phyloP scores from a whole-genome alignment of 805 yeast genomes.

The Metschnikowia picachoensis region DNA sequence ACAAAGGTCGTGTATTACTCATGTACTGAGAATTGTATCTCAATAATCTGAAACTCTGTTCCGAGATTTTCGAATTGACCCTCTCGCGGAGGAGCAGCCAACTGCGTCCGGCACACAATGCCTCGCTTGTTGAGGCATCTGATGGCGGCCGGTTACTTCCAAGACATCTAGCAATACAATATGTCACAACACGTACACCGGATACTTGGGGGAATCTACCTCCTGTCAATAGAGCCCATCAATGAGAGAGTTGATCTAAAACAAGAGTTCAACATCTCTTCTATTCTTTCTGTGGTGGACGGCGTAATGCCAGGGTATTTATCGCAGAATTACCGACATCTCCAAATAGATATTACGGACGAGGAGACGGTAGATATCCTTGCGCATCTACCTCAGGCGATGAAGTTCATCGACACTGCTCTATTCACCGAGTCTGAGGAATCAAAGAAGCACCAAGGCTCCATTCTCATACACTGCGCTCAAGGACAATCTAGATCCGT shows the following conservation, averaged over 20 bases:
- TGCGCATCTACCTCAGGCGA: conserved; percentile 55
- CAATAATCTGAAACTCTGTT: too few species aligned
- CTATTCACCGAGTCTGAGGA: conserved; percentile 33
- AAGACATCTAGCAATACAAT: background rate
- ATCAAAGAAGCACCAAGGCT: conserved; percentile 31
- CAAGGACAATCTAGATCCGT: conserved; percentile 52
- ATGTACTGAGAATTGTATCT: too few species aligned
- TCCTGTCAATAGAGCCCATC: conserved; percentile 72
- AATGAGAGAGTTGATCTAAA: conserved; percentile 42
- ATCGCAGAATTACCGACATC: conserved; percentile 43
- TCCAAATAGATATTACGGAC: conserved; percentile 72
- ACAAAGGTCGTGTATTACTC: too few species aligned
- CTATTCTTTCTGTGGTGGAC: conserved; percentile 66
- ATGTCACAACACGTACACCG: conserved; percentile 33
- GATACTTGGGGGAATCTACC: conserved; percentile 73
- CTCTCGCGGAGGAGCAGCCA: too few species aligned
- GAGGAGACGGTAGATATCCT: conserved; percentile 63
- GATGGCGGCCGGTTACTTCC: background rate
- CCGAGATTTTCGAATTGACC: too few species aligned
- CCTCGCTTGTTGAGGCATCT: background rate
- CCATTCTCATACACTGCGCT: conserved; percentile 49
- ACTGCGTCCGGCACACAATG: too few species aligned
- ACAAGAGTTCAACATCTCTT: conserved; percentile 55
- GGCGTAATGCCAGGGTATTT: conserved; percentile 57
- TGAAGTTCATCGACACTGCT: conserved; percentile 63